Evolutionary conservation across 140 eudicot species (phyloP).

Genomic region (Senecio squalidus): DNA sequence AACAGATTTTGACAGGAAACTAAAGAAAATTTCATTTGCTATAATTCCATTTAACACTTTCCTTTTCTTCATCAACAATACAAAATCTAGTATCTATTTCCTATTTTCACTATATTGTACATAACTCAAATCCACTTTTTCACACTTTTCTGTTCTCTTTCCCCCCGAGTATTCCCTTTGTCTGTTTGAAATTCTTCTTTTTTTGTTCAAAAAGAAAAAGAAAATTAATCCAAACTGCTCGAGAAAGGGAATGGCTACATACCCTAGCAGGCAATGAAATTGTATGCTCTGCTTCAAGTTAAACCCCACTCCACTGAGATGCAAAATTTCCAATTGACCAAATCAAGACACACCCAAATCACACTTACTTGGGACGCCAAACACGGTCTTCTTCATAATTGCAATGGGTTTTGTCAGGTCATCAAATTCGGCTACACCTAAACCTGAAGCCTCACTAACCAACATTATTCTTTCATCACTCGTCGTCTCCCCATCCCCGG

Average conservation of each 20-base stretch:
- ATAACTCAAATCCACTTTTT: not conserved
- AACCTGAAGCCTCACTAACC: slow-evolving; percentile 11
- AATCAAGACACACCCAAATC: slow-evolving; percentile 17
- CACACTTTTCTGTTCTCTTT: not conserved
- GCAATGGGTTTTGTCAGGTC: slow-evolving; percentile 47
- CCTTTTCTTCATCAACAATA: not conserved
- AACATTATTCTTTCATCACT: slow-evolving; percentile 10
- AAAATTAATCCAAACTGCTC: not conserved
- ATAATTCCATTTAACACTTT: not conserved
- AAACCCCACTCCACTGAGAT: not conserved
- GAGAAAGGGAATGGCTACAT: not conserved
- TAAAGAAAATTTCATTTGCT: not conserved
- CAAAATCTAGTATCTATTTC: not conserved
- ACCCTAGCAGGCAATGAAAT: not conserved
- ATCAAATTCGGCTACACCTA: slow-evolving; percentile 24
- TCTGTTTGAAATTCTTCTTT: slow-evolving; percentile 2
- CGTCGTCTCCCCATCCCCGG: slow-evolving; percentile 30
- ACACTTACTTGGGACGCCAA: slow-evolving; percentile 19
- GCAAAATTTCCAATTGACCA: not conserved
- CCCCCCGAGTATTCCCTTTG: not conserved
- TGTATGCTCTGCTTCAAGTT: slow-evolving; percentile 4
- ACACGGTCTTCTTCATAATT: slow-evolving; percentile 31
- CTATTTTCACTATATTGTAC: not conserved
- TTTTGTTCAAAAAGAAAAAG: not conserved
- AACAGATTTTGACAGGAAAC: not conserved